A percentile compares a stretch with the other conserved stretches of the same genome.
These are phyloP conservation scores for Chlamydomonas sphaeroides DNA, from an alignment of 139 green algal species.

Conservation along the genomic window DNA sequence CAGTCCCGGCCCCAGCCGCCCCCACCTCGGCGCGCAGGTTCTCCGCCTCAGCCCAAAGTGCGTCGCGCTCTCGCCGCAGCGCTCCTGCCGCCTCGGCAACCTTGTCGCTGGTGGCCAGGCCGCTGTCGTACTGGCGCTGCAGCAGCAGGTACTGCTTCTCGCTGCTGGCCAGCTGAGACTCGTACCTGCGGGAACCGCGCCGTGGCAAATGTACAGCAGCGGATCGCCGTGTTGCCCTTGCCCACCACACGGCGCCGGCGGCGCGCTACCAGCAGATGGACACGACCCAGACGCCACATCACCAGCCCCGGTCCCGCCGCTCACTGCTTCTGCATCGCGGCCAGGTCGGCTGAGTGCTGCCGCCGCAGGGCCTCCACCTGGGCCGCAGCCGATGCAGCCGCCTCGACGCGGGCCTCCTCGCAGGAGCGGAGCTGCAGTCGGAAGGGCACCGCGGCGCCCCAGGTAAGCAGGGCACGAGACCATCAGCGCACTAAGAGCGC, in stretches of 20 bases:
- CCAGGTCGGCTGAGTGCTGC: slow-evolving; percentile 23
- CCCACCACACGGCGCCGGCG: too few relatives aligned
- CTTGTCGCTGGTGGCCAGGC: slow-evolving; percentile 17
- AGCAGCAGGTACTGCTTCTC: slow-evolving; percentile 40
- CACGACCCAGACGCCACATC: too few relatives aligned
- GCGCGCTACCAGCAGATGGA: too few relatives aligned
- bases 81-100: slow-evolving; percentile 23
- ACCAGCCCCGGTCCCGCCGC: neutral
- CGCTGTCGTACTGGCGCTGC: slow-evolving; percentile 41
- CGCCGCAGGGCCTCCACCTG: slow-evolving; percentile 31
- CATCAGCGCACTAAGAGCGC: too few relatives aligned
- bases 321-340: slow-evolving; percentile 19
- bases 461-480: too few relatives aligned
- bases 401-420: slow-evolving; percentile 8
- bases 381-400: neutral
- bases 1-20: too few relatives aligned
- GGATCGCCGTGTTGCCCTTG: too few relatives aligned
- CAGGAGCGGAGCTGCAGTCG: neutral
- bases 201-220: too few relatives aligned
- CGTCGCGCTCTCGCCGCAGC: slow-evolving; percentile 53
- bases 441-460: too few relatives aligned
- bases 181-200: slow-evolving; percentile 38
- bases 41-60: slow-evolving; percentile 45
- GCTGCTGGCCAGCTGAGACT: slow-evolving; percentile 32
- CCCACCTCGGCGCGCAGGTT: slow-evolving; percentile 16